A percentile compares a stretch with the other conserved stretches of the same genome.
Conservation (phyloP, 495 filamentous ascomycete genomes). For the Aspergillus sclerotiicarbonarius region DNA sequence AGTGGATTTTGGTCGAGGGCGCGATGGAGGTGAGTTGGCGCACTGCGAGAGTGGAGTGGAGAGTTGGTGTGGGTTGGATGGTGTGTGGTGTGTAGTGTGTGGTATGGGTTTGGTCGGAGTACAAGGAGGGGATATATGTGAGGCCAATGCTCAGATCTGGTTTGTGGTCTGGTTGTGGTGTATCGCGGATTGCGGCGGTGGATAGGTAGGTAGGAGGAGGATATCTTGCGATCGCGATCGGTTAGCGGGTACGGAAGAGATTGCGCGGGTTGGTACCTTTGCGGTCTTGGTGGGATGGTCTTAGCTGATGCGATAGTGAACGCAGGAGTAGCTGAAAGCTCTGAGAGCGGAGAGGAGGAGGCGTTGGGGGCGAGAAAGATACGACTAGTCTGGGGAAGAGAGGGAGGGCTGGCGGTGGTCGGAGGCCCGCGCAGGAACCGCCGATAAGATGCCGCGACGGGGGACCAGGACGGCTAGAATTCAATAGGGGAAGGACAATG, state of each 20-base stretch:
- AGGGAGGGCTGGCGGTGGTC: not conserved
- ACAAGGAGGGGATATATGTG: too few species aligned
- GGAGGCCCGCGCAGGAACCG: not conserved
- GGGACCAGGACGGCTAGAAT: too few species aligned
- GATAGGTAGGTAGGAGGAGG: not conserved
- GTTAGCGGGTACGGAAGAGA: not conserved
- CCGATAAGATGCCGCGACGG: not conserved
- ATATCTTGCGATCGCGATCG: not conserved
- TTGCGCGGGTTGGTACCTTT: too few species aligned
- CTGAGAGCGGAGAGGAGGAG: not conserved
- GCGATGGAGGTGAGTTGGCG: too few species aligned
- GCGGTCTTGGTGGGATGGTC: too few species aligned
- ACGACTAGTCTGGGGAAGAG: not conserved
- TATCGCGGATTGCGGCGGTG: not conserved
- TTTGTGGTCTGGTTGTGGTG: not conserved
- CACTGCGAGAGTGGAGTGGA: not conserved
- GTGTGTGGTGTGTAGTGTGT: too few species aligned
- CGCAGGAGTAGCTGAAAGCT: too few species aligned
- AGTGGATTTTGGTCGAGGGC: not conserved
- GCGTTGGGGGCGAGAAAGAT: not conserved
- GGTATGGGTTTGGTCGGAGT: too few species aligned
- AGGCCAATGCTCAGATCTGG: too few species aligned
- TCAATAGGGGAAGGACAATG: not conserved
- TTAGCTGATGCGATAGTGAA: too few species aligned
- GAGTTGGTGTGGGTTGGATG: not conserved